These are phyloP conservation scores for Saccharomycopsis microspora DNA, from an alignment of 805 yeast species.

Conservation along the genomic window DNA sequence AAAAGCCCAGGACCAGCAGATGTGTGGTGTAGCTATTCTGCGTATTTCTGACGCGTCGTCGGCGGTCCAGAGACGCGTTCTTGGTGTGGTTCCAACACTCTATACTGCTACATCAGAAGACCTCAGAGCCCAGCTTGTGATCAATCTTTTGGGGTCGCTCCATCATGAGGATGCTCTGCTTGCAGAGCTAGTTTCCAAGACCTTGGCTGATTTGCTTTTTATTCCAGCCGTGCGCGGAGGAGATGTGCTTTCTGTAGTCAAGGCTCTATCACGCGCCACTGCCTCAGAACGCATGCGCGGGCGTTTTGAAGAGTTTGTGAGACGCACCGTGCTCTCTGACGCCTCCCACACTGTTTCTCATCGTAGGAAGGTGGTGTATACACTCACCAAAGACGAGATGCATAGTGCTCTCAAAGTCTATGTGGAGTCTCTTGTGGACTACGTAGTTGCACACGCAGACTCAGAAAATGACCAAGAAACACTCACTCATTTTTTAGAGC, in stretches of 20 bases:
- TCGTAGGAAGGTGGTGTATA: constrained; percentile 1
- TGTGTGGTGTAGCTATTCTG: constrained; percentile 27
- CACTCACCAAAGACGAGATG: constrained; percentile 15
- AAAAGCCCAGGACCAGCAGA: constrained; percentile 27
- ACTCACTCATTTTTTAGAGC: constrained; percentile 30
- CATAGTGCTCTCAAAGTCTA: constrained; percentile 20
- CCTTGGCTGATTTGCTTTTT: constrained; percentile 24
- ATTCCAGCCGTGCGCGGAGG: too few species aligned
- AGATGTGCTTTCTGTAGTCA: too few species aligned
- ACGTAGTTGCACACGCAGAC: constrained; percentile 22
- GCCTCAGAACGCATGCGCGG: too few species aligned
- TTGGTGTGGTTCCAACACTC: constrained; percentile 39
- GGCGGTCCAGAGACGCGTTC: constrained; percentile 51
- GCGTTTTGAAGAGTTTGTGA: constrained; percentile 35
- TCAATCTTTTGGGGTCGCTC: constrained; percentile 39
- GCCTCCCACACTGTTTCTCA: constrained; percentile 9
- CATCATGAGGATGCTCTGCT: constrained; percentile 64
- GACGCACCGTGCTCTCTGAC: constrained; percentile 29
- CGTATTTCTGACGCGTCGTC: constrained; percentile 27
- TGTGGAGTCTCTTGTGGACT: constrained; percentile 27
- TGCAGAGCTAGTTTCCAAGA: constrained; percentile 29
- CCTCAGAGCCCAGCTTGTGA: constrained; percentile 33
- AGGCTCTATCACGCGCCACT: too few species aligned
- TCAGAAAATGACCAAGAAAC: constrained; percentile 20
- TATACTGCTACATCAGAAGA: constrained; percentile 25